These are phyloP conservation scores for Penicillium crustosum DNA, from an alignment of 2,329 filamentous ascomycete species.

Conservation along the genomic window DNA sequence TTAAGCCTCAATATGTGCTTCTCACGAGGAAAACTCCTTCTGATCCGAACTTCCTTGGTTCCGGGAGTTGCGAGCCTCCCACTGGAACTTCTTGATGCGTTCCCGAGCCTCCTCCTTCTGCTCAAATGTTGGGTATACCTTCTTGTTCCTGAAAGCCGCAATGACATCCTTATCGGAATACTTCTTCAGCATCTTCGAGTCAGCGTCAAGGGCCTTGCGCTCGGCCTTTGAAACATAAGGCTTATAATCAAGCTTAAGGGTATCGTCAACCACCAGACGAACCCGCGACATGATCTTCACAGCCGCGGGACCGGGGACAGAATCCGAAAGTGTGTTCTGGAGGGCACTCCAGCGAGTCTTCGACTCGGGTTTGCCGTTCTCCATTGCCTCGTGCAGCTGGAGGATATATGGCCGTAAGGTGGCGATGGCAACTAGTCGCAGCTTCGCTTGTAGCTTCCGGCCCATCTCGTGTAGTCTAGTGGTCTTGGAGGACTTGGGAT, in stretches of 20 bases:
- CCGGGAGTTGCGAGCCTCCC: not conserved
- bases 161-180: conserved; percentile 30
- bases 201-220: conserved; percentile 23
- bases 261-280: conserved; percentile 38
- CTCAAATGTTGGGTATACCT: conserved; percentile 25
- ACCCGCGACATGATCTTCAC: conserved; percentile 29
- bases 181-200: conserved; percentile 30
- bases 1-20: not conserved
- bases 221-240: conserved; percentile 26
- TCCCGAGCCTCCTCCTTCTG: conserved; percentile 24
- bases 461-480: conserved; percentile 27
- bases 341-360: conserved; percentile 4
- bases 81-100: conserved; percentile 6
- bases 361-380: conserved; percentile 12
- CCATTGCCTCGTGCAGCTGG: conserved; percentile 32
- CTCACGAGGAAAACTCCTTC: not conserved
- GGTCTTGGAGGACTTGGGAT: not conserved
- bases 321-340: conserved; percentile 19
- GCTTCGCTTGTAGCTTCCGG: conserved; percentile 26
- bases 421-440: conserved; percentile 26
- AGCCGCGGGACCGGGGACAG: conserved; percentile 27
- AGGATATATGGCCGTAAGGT: conserved; percentile 30
- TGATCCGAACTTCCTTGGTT: not conserved
- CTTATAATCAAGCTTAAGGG: conserved; percentile 29
- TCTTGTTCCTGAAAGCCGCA: conserved; percentile 10